Conservation (phyloP, 1,284 basidiomycete species). For the Trichosporon coremiiforme region DNA sequence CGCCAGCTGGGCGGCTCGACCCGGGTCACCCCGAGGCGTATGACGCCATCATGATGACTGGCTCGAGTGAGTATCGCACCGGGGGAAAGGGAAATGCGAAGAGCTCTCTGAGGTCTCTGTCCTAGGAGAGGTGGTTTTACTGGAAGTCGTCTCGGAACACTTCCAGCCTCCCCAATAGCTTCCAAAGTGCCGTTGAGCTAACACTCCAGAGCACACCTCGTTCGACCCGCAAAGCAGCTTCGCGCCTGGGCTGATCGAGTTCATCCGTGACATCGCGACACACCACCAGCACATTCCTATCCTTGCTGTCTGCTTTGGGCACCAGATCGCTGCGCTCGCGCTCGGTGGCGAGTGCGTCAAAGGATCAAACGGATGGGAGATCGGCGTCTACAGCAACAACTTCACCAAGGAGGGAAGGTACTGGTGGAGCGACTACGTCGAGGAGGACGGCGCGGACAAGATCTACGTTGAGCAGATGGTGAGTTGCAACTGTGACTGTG, state of each 20-base stretch:
- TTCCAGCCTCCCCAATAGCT: not conserved
- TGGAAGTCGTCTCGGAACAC: no score
- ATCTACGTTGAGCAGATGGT: conserved; percentile 36
- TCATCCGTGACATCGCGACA: conserved; percentile 39
- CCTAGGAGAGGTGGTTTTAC: not conserved
- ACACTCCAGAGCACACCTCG: conserved; percentile 47
- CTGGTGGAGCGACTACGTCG: conserved; percentile 54
- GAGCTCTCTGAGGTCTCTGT: not conserved
- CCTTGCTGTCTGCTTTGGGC: conserved; percentile 60
- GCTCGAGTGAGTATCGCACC: conserved; percentile 54
- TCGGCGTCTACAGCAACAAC: conserved; percentile 57
- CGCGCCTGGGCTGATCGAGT: conserved; percentile 43
- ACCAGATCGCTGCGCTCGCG: conserved; percentile 60
- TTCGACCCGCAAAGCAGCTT: conserved; percentile 45
- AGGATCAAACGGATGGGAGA: conserved; percentile 60
- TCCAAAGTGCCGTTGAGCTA: not conserved
- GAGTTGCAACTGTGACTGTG: conserved; percentile 23
- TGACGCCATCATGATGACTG: conserved; percentile 61
- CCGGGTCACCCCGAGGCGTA: conserved; percentile 46
- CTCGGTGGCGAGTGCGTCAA: conserved; percentile 56
- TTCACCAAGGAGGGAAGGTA: conserved; percentile 57
- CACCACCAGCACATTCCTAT: conserved; percentile 45
- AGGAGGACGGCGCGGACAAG: conserved; percentile 46
- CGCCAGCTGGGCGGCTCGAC: conserved; percentile 53
- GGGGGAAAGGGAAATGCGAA: not conserved